These are phyloP conservation scores for Rhizophagus clarus DNA, from an alignment of 192 early-diverging fungal species.

Conservation along the genomic window DNA sequence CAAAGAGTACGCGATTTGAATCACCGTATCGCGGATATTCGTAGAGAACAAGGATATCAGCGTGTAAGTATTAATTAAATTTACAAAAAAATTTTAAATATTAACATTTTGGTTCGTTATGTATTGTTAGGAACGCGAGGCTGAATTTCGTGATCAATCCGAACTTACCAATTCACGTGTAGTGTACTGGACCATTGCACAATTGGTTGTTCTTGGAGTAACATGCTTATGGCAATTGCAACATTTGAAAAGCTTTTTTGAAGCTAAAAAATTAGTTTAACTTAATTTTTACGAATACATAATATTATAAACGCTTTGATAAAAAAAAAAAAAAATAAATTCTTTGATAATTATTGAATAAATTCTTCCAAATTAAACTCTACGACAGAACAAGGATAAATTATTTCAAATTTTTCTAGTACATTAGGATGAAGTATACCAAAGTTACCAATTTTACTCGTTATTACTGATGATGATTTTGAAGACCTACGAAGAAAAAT, in stretches of 20 bases:
- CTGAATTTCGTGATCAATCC: conserved; percentile 86
- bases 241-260: conserved; percentile 84
- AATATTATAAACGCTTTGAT: too few species aligned
- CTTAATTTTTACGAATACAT: not conserved
- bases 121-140: conserved; percentile 73
- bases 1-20: conserved; percentile 81
- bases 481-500: conserved; percentile 67
- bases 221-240: conserved; percentile 88
- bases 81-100: not conserved
- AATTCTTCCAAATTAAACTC: conserved; percentile 97
- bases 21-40: conserved; percentile 76
- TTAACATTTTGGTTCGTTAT: not conserved
- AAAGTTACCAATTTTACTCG: conserved; percentile 73
- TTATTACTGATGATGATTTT: conserved; percentile 28
- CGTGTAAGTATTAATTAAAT: conserved; percentile 54
- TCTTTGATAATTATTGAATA: conserved; percentile 55
- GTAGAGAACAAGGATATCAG: conserved; percentile 88
- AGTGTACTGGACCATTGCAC: conserved; percentile 85
- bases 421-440: conserved; percentile 95
- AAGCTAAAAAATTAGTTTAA: conserved; percentile 89
- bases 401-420: conserved; percentile 79
- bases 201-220: conserved; percentile 75
- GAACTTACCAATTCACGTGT: conserved; percentile 84
- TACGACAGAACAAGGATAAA: conserved; percentile 82
- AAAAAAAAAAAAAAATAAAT: too few species aligned